Percentiles rank a stretch among this genome's conserved stretches.
Conservation (phyloP, 352 stramenopile genomes). For the Pythium brachiatum region DNA sequence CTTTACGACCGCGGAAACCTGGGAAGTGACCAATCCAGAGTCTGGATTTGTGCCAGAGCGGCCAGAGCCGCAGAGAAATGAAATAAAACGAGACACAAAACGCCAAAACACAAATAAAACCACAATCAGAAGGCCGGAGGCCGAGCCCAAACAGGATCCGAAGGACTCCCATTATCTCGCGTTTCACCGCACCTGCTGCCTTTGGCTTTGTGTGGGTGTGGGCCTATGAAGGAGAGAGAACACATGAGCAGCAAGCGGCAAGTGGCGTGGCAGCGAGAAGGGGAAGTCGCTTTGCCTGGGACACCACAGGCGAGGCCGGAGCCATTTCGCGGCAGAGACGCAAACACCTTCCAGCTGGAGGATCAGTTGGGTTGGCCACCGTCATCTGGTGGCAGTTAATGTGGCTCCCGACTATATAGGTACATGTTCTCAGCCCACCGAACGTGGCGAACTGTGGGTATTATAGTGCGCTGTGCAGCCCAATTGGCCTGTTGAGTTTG, state of each 20-base stretch:
- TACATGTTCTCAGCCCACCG: too few relatives aligned
- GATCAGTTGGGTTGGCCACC: conserved; percentile 2
- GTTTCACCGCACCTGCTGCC: neutral
- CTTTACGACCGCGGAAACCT: neutral
- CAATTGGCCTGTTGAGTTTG: neutral
- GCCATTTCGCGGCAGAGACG: neutral
- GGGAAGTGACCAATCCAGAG: neutral
- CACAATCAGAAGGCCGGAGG: too few relatives aligned
- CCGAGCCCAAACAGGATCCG: too few relatives aligned
- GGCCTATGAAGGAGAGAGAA: neutral
- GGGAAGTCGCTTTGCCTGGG: neutral
- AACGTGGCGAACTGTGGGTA: too few relatives aligned
- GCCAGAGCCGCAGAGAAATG: neutral
- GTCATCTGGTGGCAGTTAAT: neutral
- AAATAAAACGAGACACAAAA: too few relatives aligned
- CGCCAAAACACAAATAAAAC: too few relatives aligned
- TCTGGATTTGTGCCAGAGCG: neutral
- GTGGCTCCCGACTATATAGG: neutral
- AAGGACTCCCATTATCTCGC: neutral
- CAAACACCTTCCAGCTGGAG: conserved; percentile 2
- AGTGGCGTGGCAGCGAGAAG: neutral
- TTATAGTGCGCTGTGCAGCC: too few relatives aligned
- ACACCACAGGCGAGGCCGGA: neutral
- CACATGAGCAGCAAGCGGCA: neutral
- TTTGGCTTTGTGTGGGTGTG: neutral